Evolutionary conservation across 2,329 filamentous ascomycete genomes (phyloP).

Genomic region (Aspergillus neotritici): DNA sequence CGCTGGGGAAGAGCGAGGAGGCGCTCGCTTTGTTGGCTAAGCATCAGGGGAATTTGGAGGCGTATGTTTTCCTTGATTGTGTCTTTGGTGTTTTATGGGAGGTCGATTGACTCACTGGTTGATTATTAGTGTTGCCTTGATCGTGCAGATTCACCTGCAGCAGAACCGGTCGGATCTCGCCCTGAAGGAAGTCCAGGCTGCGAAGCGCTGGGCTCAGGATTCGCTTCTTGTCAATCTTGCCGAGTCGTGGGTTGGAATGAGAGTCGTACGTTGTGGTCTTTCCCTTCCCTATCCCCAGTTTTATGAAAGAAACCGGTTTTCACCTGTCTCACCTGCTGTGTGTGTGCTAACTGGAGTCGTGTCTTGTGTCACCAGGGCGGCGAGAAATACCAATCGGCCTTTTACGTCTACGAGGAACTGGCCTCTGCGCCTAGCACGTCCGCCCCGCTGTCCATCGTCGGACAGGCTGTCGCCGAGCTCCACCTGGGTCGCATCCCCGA

Average conservation of each 20-base stretch:
- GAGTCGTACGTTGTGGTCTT: conserved; percentile 59
- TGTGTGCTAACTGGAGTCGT: too few relatives aligned
- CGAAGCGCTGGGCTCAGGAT: conserved; percentile 91
- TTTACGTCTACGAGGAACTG: conserved; percentile 96
- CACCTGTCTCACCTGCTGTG: background rate
- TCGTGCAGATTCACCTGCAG: conserved; percentile 84
- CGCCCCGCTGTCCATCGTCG: conserved; percentile 68
- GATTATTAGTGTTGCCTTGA: conserved; percentile 63
- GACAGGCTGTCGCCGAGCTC: conserved; percentile 85
- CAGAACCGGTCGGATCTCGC: conserved; percentile 91
- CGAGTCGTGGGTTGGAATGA: conserved; percentile 88
- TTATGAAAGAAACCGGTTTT: background rate
- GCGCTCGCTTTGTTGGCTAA: conserved; percentile 72
- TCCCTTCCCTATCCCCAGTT: background rate
- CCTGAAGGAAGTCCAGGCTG: conserved; percentile 77
- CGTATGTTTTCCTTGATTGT: conserved; percentile 62
- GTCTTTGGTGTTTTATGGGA: background rate
- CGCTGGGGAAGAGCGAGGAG: conserved; percentile 74
- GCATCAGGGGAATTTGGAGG: conserved; percentile 75
- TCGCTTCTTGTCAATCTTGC: conserved; percentile 88
- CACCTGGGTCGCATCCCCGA: conserved; percentile 86
- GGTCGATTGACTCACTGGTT: conserved; percentile 10
- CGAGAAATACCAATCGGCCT: conserved; percentile 92
- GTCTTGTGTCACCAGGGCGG: conserved; percentile 59
- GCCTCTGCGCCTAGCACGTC: conserved; percentile 79